Evolutionary conservation across 2,329 filamentous ascomycete genomes (phyloP), one percentile per base, ranked within the genome.

Genomic region (Sclerotinia minor): DNA sequence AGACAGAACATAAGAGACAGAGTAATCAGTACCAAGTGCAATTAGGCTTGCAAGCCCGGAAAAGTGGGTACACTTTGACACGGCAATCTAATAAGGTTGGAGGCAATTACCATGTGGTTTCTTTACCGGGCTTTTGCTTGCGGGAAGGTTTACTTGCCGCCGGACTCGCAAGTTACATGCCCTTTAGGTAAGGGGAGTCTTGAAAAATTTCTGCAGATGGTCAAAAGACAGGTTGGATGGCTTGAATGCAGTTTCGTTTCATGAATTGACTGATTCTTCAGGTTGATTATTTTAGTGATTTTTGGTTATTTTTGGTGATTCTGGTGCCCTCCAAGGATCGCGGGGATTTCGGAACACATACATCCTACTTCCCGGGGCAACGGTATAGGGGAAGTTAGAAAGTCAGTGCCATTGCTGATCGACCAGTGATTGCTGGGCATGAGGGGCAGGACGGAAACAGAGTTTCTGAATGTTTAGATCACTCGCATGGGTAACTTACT

Each of bases 51-150:
- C 21, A 38, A 50, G 58, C 45, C 44, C 17, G 17, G 45, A 61
- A 50, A 47, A 61, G 58, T 61, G 58, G 58, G n/a, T 61, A 35
- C 8, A 35, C 11, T 17, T 26, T 19, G 58, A 7, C 44, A 35
- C 45, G 19, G 44, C 9, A 61, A 61, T 50, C 21, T 61, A 61
- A 49, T 61, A 50, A 50, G 29, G 58, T 61, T 61, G 58, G 45
- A 24, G 45, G 29, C 15, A 61, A n/a, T 47, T 29, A 50, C 29
- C 32, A 24, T 49, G 29, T 61, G 58, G 45, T 50, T 49, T 49
- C 35, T 35, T 60, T 60, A 35, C 26, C 58, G 29, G 45, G 8
- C 45, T 11, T 47, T 38, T 19, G 45, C 26, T 35, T 47, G 21
- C 8, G 29, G 24, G 29, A 38, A 24, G 45, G 29, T 26, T 32